Conservation (phyloP, 2,329 filamentous ascomycete genomes). For the Pseudogymnoascus sp. region DNA sequence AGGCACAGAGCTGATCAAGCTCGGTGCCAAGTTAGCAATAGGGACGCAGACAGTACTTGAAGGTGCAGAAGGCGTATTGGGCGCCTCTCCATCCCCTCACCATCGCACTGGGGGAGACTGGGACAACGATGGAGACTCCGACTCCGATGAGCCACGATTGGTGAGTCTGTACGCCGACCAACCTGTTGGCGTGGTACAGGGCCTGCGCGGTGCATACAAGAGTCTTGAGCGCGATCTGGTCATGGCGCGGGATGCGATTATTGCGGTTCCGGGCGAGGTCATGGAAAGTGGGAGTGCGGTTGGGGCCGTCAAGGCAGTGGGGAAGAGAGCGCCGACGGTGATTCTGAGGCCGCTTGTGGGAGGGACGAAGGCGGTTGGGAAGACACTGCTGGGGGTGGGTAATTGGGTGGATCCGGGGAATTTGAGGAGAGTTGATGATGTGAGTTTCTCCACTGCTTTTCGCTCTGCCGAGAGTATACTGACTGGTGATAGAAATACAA, state of each 20-base stretch:
- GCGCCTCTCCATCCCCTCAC: conserved; percentile 23
- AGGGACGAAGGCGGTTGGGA: conserved; percentile 78
- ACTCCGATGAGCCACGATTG: conserved; percentile 65
- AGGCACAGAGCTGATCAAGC: conserved; percentile 84
- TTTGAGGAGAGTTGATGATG: conserved; percentile 75
- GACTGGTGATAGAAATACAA: conserved; percentile 30
- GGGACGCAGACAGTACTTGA: conserved; percentile 92
- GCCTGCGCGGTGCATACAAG: conserved; percentile 72
- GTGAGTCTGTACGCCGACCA: conserved; percentile 93
- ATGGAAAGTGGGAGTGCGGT: conserved; percentile 78
- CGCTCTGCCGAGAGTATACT: neutral
- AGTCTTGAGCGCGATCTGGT: conserved; percentile 83
- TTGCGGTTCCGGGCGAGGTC: conserved; percentile 86
- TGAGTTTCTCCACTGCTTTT: conserved; percentile 47
- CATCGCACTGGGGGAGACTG: conserved; percentile 36
- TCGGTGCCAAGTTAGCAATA: conserved; percentile 89
- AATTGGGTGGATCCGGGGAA: conserved; percentile 85
- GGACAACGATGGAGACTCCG: conserved; percentile 53
- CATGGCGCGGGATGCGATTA: conserved; percentile 80
- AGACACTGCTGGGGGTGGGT: conserved; percentile 84
- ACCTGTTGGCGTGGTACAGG: conserved; percentile 80
- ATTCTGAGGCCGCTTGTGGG: conserved; percentile 87
- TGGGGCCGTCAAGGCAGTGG: conserved; percentile 71
- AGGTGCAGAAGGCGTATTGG: conserved; percentile 73
- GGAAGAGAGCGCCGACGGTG: conserved; percentile 81